Percentiles rank a stretch among this genome's conserved stretches.
Evolutionary conservation across 2,329 filamentous ascomycete species (phyloP).

Genomic region (Aaosphaeria pasadenensis): DNA sequence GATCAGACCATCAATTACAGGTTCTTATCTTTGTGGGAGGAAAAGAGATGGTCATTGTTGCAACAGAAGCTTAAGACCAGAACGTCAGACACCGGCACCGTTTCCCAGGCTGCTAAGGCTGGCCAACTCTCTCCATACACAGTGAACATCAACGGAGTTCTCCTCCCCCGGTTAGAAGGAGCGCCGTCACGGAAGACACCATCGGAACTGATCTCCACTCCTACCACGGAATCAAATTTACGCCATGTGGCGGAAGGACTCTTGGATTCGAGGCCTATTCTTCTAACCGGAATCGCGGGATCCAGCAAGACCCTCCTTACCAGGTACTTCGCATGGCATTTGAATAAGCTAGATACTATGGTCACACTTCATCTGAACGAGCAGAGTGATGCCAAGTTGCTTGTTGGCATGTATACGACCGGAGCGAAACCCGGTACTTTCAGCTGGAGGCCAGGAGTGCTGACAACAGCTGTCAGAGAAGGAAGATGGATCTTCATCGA

Average conservation of each 20-base stretch:
- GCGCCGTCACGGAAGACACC: conserved; percentile 22
- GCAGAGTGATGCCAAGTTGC: conserved; percentile 95
- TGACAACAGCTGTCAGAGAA: conserved; percentile 91
- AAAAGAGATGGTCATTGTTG: conserved; percentile 48
- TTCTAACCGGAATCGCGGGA: conserved; percentile 79
- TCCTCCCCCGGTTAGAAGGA: conserved; percentile 37
- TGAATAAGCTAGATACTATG: conserved; percentile 78
- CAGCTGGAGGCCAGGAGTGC: conserved; percentile 84
- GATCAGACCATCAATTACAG: conserved; percentile 71
- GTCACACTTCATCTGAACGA: conserved; percentile 96
- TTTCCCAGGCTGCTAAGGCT: not conserved
- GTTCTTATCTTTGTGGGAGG: conserved; percentile 66
- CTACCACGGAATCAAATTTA: conserved; percentile 71
- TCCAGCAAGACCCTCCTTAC: conserved; percentile 88
- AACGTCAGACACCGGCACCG: not conserved
- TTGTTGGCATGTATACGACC: conserved; percentile 91
- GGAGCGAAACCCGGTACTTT: conserved; percentile 86
- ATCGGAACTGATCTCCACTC: conserved; percentile 56
- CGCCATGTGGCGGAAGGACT: conserved; percentile 66
- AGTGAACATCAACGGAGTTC: conserved; percentile 33
- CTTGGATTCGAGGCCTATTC: conserved; percentile 65
- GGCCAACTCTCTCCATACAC: conserved; percentile 25
- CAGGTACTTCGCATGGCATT: conserved; percentile 74
- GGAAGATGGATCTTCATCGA: conserved; percentile 97
- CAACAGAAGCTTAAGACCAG: conserved; percentile 8